Base-by-base conservation (phyloP, 768 basidiomycete species). In the Dictyophora rubrovolvata region DNA sequence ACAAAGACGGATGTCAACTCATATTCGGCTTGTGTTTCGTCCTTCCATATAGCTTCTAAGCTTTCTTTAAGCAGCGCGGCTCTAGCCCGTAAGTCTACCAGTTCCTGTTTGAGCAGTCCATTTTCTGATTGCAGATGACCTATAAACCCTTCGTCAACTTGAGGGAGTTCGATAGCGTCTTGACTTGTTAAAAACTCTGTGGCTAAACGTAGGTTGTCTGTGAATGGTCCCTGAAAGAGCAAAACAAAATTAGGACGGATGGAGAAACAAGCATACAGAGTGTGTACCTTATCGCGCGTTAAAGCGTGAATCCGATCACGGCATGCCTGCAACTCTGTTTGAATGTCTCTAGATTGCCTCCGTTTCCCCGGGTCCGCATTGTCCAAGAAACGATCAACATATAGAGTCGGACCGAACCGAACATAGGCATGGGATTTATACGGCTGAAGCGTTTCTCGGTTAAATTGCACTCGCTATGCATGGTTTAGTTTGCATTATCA, bases 381-480 rank as follows among this genome's bases (percentile, higher is more conserved):
- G 61, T 90, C 87, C 67, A 95, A 74, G 75, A 94, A 99, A 14
- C 96, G 85, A 70, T 96, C 93, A 81, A 98, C 83, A 67, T 82
- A 86, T 14, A 99, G 77, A 10, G 83, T 87, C 70, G 93, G 89
- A 17, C 79, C 84, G 67, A 95, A 96, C 65, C 85, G 88, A 63
- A 99, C 86, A 69, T 93, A 95, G 3, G 92, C 93, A 67, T 99
- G 95, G 5, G 90, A 93, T 71, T 99, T 99, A 76, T 89, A 93
- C 16, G 93, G 86, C 63, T 93, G 89, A 57, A 91, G 78, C 0
- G 88, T 92, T 64, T 91, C 87, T 9, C 92, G 82, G 68, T 98
- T 92, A 74, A 93, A 98, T 78, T 95, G 93, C 4, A 93, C 93
- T 59, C 93, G 77, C 92, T 94, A 64, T 18, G 9, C 3, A 18